Evolutionary conservation across 2,329 filamentous ascomycete genomes (phyloP).

Genomic region (Fusarium annulatum): DNA sequence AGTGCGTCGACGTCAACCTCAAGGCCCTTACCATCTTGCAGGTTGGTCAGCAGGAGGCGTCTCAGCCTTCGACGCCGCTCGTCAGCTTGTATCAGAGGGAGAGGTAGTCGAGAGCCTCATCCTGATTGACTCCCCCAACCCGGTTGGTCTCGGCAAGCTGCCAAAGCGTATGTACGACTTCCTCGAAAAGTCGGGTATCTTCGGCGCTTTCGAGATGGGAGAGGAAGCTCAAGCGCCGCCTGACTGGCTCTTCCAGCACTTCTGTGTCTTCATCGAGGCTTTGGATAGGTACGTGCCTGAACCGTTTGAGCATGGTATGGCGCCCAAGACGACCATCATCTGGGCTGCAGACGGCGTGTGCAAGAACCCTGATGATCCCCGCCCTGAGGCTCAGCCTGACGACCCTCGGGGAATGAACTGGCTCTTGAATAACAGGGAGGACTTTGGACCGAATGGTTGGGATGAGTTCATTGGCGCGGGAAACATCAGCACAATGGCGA

Average conservation of each 20-base stretch:
- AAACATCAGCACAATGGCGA: neutral
- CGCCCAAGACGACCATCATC: neutral
- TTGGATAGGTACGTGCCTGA: neutral
- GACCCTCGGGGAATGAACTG: constrained; percentile 2
- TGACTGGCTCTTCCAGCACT: neutral
- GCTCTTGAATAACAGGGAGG: neutral
- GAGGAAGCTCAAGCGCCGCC: neutral
- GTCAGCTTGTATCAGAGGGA: accelerated
- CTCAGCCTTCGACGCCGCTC: neutral
- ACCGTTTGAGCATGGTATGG: neutral
- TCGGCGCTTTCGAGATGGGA: neutral
- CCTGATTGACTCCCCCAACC: neutral
- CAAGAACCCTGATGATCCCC: neutral
- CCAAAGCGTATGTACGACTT: constrained; percentile 9
- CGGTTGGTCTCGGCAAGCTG: neutral
- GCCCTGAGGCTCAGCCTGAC: neutral
- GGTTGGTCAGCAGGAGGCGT: neutral
- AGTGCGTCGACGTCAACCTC: neutral
- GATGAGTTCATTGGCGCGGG: neutral
- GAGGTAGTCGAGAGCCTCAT: neutral
- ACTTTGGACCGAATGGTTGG: neutral
- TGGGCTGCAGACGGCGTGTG: constrained; percentile 3
- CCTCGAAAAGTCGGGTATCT: neutral
- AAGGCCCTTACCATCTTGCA: neutral
- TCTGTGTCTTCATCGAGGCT: neutral